Base-by-base conservation (phyloP, 305 asterid genomes). In the Solanum hybrid region DNA sequence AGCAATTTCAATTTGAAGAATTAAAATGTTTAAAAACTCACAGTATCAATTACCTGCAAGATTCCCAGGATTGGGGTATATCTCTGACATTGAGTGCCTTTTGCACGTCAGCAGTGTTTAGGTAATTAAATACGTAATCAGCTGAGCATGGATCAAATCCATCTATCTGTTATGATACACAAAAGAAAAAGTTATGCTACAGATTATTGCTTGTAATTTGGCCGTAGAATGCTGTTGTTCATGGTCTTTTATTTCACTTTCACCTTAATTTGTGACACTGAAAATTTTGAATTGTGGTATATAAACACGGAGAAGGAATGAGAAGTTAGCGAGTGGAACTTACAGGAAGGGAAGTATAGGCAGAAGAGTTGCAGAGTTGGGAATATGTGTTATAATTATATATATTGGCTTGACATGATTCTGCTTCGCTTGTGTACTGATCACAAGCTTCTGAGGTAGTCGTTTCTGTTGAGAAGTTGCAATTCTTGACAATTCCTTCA, bases 301-400 rank as follows among this genome's bases (percentile, higher is more conserved):
- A 51, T 19, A 27, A 31, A 84, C 17, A 51, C 12, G 2, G 29
- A 9, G 40, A 51, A 84, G 22, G 42, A 10, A 1, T 3, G 73
- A 84, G 19, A 24, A 29, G 73, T 27, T 4, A 81, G 73, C 40
- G 1, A 17, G 42, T 51, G 73, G 87, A 56, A 51, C 87, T 31
- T 84, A 84, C 87, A 19, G 87, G 87, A 31, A 17, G 22, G 76
- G 87, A 51, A 10, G 10, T 5, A 51, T 84, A 84, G 45, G 92
- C 79, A 26, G 92, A 31, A 3, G 93, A 81, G 38, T 85, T 87
- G 75, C 98, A 95, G 26, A 90, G 37, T 4, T 96, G 94, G 4
- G 94, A 95, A 77, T 95, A 95, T 10, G 93, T 93, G 84, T 92
- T 87, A n/a, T 91, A 94, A 10, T 12, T 15, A 73, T 34, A 86